Percentiles rank a stretch among this genome's conserved stretches.
These are phyloP conservation scores for Megacollybia platyphylla DNA, from an alignment of 1,284 basidiomycete species.

Conservation along the genomic window DNA sequence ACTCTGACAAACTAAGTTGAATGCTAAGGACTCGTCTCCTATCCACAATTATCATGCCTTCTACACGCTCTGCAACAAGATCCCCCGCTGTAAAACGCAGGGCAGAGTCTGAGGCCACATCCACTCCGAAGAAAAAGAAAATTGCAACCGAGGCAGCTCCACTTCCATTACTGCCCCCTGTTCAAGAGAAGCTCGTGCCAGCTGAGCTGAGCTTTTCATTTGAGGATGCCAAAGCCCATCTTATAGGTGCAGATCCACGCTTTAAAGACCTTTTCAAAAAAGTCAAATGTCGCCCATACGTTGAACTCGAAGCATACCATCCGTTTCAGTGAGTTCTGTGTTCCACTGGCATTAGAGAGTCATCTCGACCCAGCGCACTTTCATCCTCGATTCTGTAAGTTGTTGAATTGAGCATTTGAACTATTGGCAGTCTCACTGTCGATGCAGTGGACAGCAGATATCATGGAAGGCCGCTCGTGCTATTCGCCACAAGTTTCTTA, in stretches of 20 bases:
- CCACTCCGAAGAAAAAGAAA: constrained; percentile 7
- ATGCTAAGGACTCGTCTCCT: not conserved
- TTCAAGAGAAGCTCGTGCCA: constrained; percentile 28
- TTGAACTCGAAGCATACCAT: constrained; percentile 57
- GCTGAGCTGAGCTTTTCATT: constrained; percentile 65
- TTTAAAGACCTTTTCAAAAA: constrained; percentile 59
- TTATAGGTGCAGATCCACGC: constrained; percentile 54
- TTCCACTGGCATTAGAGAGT: not conserved
- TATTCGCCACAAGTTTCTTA: constrained; percentile 74
- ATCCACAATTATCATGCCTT: constrained; percentile 16
- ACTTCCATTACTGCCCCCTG: constrained; percentile 3
- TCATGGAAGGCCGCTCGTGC: constrained; percentile 83
- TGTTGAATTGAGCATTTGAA: not conserved
- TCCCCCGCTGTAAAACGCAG: constrained; percentile 14
- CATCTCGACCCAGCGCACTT: constrained; percentile 33
- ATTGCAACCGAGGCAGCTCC: constrained; percentile 4
- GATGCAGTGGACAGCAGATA: constrained; percentile 73
- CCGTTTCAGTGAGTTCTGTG: constrained; percentile 48
- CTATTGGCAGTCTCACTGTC: not conserved
- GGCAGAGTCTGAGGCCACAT: constrained; percentile 5
- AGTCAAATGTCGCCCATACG: constrained; percentile 63
- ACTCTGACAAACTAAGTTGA: not conserved
- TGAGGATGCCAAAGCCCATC: constrained; percentile 60
- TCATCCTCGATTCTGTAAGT: constrained; percentile 53
- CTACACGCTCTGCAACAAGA: constrained; percentile 26